Percentiles rank a stretch among this genome's conserved stretches.
phyloP scores from a whole-genome alignment of 495 filamentous ascomycete species.

The Apiosordaria backusii region DNA sequence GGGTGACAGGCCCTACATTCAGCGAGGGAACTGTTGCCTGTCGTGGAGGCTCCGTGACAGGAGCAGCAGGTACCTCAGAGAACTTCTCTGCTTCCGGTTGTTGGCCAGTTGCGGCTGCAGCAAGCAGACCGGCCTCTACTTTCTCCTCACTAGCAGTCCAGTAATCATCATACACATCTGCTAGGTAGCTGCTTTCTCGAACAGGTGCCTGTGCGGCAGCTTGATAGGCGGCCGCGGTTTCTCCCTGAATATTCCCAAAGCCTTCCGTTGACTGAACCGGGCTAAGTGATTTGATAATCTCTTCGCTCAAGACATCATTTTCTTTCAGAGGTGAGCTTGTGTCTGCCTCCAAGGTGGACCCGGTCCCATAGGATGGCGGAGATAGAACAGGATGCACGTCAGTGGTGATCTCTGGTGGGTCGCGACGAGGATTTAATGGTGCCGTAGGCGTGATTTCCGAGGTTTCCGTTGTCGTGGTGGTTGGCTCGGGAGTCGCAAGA shows the following conservation, averaged over 20 bases:
- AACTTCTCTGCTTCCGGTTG: background rate
- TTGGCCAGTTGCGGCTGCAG: constrained; percentile 1
- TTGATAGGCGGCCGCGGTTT: constrained; percentile 21
- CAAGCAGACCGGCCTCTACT: constrained; percentile 2
- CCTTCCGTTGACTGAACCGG: constrained; percentile 31
- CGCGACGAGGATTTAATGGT: constrained; percentile 46
- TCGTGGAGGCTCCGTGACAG: background rate
- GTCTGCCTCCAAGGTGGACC: constrained; percentile 54
- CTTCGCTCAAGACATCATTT: constrained; percentile 71
- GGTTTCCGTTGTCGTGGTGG: constrained; percentile 15
- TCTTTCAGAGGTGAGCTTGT: constrained; percentile 61
- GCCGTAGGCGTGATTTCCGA: constrained; percentile 43
- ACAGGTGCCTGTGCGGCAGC: constrained; percentile 18
- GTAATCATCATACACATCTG: constrained; percentile 46
- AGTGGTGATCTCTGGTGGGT: constrained; percentile 17
- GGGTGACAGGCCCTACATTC: background rate
- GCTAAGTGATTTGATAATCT: constrained; percentile 76
- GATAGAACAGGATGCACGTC: constrained; percentile 24
- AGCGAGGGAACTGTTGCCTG: background rate
- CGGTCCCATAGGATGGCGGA: constrained; percentile 43
- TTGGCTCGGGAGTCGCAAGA: constrained; percentile 17
- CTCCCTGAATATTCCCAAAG: constrained; percentile 10
- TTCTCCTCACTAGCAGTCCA: constrained; percentile 33
- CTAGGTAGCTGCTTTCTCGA: constrained; percentile 46
- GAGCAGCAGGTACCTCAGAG: background rate